These are phyloP conservation scores for Cytospora paraplurivora DNA, from an alignment of 2,329 filamentous ascomycete genomes.

Conservation along the genomic window DNA sequence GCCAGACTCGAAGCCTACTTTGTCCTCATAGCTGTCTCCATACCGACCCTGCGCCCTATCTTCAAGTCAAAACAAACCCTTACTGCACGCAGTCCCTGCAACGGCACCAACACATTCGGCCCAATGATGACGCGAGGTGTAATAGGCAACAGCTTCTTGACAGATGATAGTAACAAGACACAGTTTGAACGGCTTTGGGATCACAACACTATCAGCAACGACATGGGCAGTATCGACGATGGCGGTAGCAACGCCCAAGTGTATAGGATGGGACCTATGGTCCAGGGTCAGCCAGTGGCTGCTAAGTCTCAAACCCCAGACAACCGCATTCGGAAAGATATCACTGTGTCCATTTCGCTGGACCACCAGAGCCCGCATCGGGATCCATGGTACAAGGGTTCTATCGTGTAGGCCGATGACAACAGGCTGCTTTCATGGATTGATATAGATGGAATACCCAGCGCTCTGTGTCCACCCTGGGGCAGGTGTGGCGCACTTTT, in stretches of 20 bases:
- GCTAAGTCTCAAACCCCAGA: not conserved
- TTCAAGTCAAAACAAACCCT: not conserved
- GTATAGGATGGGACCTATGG: not conserved
- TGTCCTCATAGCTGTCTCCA: conserved; percentile 27
- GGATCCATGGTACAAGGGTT: not conserved
- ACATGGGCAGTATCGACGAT: not conserved
- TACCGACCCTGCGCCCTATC: conserved; percentile 20
- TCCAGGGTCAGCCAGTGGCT: not conserved
- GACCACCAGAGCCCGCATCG: not conserved
- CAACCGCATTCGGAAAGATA: not conserved
- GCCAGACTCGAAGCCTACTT: conserved; percentile 25
- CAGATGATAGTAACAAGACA: not conserved
- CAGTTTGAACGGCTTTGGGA: not conserved
- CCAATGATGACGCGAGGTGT: not conserved
- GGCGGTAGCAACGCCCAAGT: not conserved
- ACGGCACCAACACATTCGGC: not conserved
- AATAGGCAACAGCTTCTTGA: not conserved
- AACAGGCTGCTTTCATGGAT: too few species aligned
- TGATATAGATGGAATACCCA: too few species aligned
- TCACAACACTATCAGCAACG: not conserved
- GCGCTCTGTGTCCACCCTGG: too few species aligned
- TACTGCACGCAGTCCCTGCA: not conserved
- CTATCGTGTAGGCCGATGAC: too few species aligned
- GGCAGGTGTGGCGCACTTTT: too few species aligned
- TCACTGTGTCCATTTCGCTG: not conserved